Evolutionary conservation across 2,329 filamentous ascomycete genomes (phyloP), one percentile per base, ranked within the genome.

Genomic region (Cryphonectria radicalis): DNA sequence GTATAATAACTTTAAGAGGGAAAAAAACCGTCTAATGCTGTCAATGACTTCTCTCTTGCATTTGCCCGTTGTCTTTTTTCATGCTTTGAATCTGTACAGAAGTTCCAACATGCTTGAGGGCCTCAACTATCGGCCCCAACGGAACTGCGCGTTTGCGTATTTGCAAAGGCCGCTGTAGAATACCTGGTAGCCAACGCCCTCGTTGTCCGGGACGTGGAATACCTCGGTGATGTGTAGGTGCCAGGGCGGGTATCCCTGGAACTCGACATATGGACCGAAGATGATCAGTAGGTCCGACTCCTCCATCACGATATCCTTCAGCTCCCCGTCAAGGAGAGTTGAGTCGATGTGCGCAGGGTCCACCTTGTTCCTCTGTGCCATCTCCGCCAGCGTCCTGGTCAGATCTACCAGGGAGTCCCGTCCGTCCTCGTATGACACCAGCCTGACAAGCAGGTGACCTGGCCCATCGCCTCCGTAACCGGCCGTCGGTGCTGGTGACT

Each of bases 231-330:
- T 84, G 60, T 96, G 89, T 73, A 98, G 88, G 82, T 98, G 96
- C 96, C 96, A 99, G 0, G 96, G 96, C 13, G 96, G 96, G 79
- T 98, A 99, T 13, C 96, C 94, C 68, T 94, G 91, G 62, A 99
- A 83, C 79, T 94, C 91, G 68, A 98, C 90, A 66, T 90, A 89
- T 4, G 95, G 93, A 0, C 92, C 90, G 80, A 99, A 99, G 11
- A 97, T 84, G 69, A 99, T 88, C 71, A 99, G 84, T 19, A 99
- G 85, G 79, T 98, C 95, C 2, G 96, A 96, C 81, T 99, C 95
- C 13, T 89, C 87, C 87, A 97, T 96, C 73, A 97, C 90, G 67
- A 87, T 89, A 78, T 91, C 89, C 19, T 84, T 92, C 66, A 99
- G 87, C 81, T 99, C 96, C 5, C 93, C 92, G 78, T 98, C 94